Percentiles rank a stretch among this genome's conserved stretches.
phyloP scores from a whole-genome alignment of 2,329 filamentous ascomycete genomes.

The Ustulina deusta region DNA sequence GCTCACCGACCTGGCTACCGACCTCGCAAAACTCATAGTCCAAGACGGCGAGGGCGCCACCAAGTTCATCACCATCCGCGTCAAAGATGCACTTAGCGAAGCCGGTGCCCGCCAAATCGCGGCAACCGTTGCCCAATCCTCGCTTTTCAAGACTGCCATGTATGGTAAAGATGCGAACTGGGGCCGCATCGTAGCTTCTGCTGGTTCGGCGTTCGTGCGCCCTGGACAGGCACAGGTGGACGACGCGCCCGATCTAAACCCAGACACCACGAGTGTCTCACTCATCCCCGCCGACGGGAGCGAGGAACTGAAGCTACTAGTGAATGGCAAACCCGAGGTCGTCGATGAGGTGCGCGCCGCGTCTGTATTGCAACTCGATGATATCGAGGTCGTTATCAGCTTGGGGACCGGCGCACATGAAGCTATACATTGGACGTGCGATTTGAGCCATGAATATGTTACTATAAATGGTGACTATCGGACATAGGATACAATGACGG shows the following conservation, averaged over 20 bases:
- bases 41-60: conserved; percentile 97
- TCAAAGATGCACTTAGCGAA: conserved; percentile 77
- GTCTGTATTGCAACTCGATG: conserved; percentile 81
- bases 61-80: conserved; percentile 95
- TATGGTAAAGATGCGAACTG: conserved; percentile 99
- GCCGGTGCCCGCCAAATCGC: conserved; percentile 82
- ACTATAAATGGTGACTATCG: conserved; percentile 45
- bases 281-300: conserved; percentile 84
- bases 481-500: conserved; percentile 32
- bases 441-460: conserved; percentile 85
- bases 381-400: conserved; percentile 81
- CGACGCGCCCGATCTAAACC: conserved; percentile 73
- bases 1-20: conserved; percentile 81
- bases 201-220: conserved; percentile 75
- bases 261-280: conserved; percentile 78
- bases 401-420: conserved; percentile 76
- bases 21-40: conserved; percentile 91
- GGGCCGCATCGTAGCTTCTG: conserved; percentile 95
- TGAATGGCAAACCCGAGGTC: conserved; percentile 82
- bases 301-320: conserved; percentile 78
- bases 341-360: conserved; percentile 82
- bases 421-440: conserved; percentile 85
- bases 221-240: conserved; percentile 65
- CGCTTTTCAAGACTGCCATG: conserved; percentile 95
- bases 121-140: conserved; percentile 87